A percentile compares a stretch with the other conserved stretches of the same genome.
Conservation (phyloP, 768 basidiomycete species). For the Leccinum subgranulosum region DNA sequence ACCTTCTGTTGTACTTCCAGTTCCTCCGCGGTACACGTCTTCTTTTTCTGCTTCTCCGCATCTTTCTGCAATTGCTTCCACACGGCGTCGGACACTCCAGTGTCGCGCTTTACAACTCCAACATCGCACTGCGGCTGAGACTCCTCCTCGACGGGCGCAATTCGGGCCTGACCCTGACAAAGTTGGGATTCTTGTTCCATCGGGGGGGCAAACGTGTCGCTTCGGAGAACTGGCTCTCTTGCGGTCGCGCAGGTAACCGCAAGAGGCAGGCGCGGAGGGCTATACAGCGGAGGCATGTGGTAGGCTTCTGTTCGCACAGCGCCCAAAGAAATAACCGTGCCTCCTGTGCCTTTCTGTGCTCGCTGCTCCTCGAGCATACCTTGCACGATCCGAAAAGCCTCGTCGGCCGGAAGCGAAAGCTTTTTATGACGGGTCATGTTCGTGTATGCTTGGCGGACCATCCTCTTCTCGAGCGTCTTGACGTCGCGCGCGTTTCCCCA, state of each 20-base stretch:
- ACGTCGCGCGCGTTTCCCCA: not conserved
- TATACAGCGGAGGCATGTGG: not conserved
- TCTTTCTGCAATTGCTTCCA: not conserved
- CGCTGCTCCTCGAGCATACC: not conserved
- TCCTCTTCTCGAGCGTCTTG: not conserved
- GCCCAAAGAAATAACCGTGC: not conserved
- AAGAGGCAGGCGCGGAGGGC: not conserved
- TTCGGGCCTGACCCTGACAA: not conserved
- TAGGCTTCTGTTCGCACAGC: not conserved
- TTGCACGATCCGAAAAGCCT: not conserved
- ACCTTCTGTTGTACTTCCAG: not conserved
- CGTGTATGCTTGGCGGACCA: not conserved
- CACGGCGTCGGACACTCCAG: not conserved
- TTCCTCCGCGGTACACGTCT: not conserved
- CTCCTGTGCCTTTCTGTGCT: not conserved
- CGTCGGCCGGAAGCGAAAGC: not conserved
- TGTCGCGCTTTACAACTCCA: not conserved
- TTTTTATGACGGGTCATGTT: not conserved
- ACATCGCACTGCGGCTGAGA: not conserved
- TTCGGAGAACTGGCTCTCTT: not conserved
- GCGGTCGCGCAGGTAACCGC: too few species aligned
- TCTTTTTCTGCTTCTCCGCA: not conserved
- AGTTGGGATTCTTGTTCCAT: not conserved
- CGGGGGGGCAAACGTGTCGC: not conserved
- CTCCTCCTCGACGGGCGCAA: not conserved